These are phyloP conservation scores for Kandelia obovata DNA, from an alignment of 345 rosid genomes.

Conservation along the genomic window DNA sequence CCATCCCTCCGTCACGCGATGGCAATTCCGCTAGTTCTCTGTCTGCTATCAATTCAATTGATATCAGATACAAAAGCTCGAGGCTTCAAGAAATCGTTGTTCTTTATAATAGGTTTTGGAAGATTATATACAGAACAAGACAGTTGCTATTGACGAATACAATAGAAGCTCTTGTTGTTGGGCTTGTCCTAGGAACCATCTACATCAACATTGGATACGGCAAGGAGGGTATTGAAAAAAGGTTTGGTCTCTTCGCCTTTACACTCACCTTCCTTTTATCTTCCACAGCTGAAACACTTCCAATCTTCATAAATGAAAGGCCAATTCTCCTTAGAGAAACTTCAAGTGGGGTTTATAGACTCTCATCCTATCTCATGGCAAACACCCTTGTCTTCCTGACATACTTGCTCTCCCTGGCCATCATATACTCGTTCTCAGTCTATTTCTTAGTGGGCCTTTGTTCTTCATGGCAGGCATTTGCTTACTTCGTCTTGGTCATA, in stretches of 20 bases:
- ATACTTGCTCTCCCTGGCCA: constrained; percentile 56
- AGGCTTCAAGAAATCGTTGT: constrained; percentile 56
- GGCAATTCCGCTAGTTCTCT: neutral
- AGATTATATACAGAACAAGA: constrained; percentile 75
- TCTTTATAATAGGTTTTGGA: constrained; percentile 63
- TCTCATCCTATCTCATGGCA: constrained; percentile 78
- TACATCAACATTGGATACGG: constrained; percentile 70
- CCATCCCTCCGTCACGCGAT: constrained; percentile 14
- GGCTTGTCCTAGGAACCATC: constrained; percentile 81
- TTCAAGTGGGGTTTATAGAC: constrained; percentile 75
- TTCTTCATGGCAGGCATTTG: constrained; percentile 67
- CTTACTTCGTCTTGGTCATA: constrained; percentile 67
- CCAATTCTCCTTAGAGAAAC: constrained; percentile 74
- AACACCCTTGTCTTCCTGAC: constrained; percentile 86
- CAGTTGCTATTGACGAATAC: constrained; percentile 81
- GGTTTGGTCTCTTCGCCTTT: constrained; percentile 91
- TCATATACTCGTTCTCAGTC: constrained; percentile 63
- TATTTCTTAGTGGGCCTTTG: constrained; percentile 90
- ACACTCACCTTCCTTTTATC: constrained; percentile 94
- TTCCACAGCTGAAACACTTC: constrained; percentile 88
- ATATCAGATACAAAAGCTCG: constrained; percentile 46
- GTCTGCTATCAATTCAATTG: constrained; percentile 1
- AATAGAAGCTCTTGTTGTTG: constrained; percentile 79
- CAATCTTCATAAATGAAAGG: constrained; percentile 86
- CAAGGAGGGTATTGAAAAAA: constrained; percentile 71